Conservation (phyloP, 768 basidiomycete genomes). For the Boletus eberwhitei region DNA sequence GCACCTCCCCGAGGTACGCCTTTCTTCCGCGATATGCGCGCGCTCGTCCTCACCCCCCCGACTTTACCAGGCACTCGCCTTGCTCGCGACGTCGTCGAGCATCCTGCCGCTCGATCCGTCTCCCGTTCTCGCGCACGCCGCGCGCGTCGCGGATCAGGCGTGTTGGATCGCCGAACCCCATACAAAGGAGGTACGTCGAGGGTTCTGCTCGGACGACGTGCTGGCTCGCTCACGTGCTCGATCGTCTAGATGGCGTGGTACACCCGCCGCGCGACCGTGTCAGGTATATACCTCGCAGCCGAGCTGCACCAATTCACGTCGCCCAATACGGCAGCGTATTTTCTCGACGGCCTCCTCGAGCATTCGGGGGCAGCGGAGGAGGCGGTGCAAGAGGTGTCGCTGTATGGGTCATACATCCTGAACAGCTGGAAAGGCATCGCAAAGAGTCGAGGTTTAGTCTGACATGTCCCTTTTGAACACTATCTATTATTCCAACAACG, state of each 20-base stretch:
- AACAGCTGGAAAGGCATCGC: conserved; percentile 72
- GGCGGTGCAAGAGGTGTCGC: conserved; percentile 47
- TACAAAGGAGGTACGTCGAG: conserved; percentile 51
- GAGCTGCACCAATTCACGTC: conserved; percentile 84
- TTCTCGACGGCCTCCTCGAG: conserved; percentile 64
- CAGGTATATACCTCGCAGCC: conserved; percentile 68
- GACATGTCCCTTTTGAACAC: conserved; percentile 12
- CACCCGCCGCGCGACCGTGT: conserved; percentile 58
- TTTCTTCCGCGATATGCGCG: too few relatives aligned
- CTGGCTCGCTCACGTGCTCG: background rate
- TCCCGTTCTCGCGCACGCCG: conserved; percentile 60
- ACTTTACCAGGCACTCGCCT: conserved; percentile 55
- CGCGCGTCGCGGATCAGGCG: conserved; percentile 64
- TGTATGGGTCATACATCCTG: conserved; percentile 59
- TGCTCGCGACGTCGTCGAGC: conserved; percentile 53
- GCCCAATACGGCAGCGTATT: conserved; percentile 59
- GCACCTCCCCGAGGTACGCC: conserved; percentile 63
- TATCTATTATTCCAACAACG: conserved; percentile 13
- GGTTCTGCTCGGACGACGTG: background rate
- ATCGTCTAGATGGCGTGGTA: conserved; percentile 66
- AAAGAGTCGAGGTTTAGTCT: conserved; percentile 61
- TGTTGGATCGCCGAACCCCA: conserved; percentile 56
- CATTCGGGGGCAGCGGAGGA: conserved; percentile 43
- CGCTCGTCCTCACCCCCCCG: too few relatives aligned
- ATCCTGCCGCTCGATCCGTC: conserved; percentile 54